Evolutionary conservation across 225 moss, liverwort and hornwort genomes (phyloP), one percentile per base, ranked within the genome.

Genomic region (Lunularia cruciata): DNA sequence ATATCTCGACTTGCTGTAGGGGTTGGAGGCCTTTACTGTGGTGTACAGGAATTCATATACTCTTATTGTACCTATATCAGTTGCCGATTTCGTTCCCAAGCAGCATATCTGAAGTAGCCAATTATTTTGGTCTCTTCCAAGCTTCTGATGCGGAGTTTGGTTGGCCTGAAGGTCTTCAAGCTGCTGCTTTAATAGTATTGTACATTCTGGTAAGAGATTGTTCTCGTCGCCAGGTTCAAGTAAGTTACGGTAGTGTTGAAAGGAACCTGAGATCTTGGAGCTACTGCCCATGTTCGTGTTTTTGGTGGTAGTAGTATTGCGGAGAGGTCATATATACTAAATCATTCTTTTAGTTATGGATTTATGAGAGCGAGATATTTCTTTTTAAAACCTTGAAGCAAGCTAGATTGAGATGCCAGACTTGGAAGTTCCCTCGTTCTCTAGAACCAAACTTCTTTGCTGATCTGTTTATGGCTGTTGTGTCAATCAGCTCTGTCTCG

Each of bases 81-180:
- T 85, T 96, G 57, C 95, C 95, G 35, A 27, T 92, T 70, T 66
- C 86, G 22, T 84, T 89, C 19, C 86, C 90, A 26, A 68, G 77
- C 33, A 77, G 78, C 30, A 34, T 96, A 26, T 75, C 66, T 56
- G 92, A 89, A 20, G 58, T 80, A 34, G 87, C 86, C 35, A 82
- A 85, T 30, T 92, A 96, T 51, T 54, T 92, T 20, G 95, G 95
- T 31, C 75, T 96, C 28, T 96, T 87, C 42, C 86, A 90, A 76
- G 77, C 80, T 22, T 81, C 83, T 5, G 51, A 81, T 23, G 43
- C 58, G 60, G 78, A 81, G 22, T 67, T 95, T 31, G 90, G 92
- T 38, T 96, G 88, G 89, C 88, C 92, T 15, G 92, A 96, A 76
- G 73, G 78, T 70, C 72, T 92, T 57, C 95, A 96, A 79, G 83